These are phyloP conservation scores for Suhomyces atakaporum DNA, from an alignment of 1,139 yeast genomes.

Conservation along the genomic window DNA sequence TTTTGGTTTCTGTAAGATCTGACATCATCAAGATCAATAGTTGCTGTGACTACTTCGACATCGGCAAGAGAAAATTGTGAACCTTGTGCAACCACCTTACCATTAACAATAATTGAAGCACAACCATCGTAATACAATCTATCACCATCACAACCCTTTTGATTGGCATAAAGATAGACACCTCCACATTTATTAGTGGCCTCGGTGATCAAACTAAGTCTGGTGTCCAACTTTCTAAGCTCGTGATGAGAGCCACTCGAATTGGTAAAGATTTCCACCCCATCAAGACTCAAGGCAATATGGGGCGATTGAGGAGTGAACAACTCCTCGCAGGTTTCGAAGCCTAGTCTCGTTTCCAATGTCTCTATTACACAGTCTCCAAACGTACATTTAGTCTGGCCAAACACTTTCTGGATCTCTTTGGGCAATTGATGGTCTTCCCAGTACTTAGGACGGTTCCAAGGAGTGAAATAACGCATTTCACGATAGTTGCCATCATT, in stretches of 20 bases:
- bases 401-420: conserved; percentile 59
- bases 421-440: conserved; percentile 77
- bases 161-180: conserved; percentile 87
- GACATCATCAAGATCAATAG: conserved; percentile 90
- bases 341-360: conserved; percentile 84
- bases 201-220: conserved; percentile 81
- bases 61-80: conserved; percentile 85
- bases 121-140: conserved; percentile 95
- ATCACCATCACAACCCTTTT: conserved; percentile 98
- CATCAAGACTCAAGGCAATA: conserved; percentile 86
- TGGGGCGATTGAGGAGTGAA: conserved; percentile 97
- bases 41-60: conserved; percentile 91
- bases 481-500: conserved; percentile 98
- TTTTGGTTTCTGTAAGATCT: conserved; percentile 75
- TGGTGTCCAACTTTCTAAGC: conserved; percentile 79
- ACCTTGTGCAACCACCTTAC: conserved; percentile 89
- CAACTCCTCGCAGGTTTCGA: conserved; percentile 96
- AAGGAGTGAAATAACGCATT: conserved; percentile 95
- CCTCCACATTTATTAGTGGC: conserved; percentile 98
- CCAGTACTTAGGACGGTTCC: conserved; percentile 76
- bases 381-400: conserved; percentile 67
- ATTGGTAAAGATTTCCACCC: conserved; percentile 93
- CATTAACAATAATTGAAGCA: conserved; percentile 91
- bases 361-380: conserved; percentile 92
- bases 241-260: conserved; percentile 98